These are phyloP conservation scores for Phylloboletellus chloephorus DNA, from an alignment of 1,284 basidiomycete species.

Conservation along the genomic window DNA sequence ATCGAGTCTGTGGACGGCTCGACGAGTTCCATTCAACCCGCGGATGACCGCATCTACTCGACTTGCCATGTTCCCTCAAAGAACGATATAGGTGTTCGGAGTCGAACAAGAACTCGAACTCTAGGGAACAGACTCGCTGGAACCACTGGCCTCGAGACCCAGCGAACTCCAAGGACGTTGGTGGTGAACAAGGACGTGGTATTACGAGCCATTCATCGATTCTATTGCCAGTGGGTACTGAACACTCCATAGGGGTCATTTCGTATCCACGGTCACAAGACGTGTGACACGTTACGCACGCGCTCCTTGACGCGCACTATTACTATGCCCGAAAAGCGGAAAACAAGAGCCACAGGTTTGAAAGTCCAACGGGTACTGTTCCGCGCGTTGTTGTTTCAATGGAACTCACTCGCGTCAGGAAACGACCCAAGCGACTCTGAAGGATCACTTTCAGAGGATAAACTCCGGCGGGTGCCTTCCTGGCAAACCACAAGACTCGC, in stretches of 20 bases:
- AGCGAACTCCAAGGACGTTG: constrained; percentile 69
- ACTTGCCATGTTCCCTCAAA: constrained; percentile 15
- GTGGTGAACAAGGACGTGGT: constrained; percentile 52
- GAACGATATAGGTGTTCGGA: too few species aligned
- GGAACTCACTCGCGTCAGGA: constrained; percentile 16
- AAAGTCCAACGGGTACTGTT: constrained; percentile 18
- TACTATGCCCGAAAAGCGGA: constrained; percentile 26
- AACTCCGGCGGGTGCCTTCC: not conserved
- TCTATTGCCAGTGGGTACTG: constrained; percentile 34
- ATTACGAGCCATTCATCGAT: constrained; percentile 59
- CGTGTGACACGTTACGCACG: constrained; percentile 29
- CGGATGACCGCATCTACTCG: constrained; percentile 65
- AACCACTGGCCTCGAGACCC: constrained; percentile 72
- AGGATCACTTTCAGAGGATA: constrained; percentile 23
- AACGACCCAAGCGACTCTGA: constrained; percentile 24
- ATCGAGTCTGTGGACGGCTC: constrained; percentile 71
- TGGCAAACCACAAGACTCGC: constrained; percentile 3
- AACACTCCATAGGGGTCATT: not conserved
- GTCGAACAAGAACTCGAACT: too few species aligned
- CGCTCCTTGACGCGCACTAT: constrained; percentile 10
- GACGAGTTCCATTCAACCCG: constrained; percentile 60
- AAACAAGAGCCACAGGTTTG: constrained; percentile 12
- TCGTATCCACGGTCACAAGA: too few species aligned
- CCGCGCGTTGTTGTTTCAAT: not conserved
- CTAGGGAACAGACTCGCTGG: too few species aligned